Evolutionary conservation across 2,329 filamentous ascomycete species (phyloP).

Genomic region (Pseudocercospora vitis): DNA sequence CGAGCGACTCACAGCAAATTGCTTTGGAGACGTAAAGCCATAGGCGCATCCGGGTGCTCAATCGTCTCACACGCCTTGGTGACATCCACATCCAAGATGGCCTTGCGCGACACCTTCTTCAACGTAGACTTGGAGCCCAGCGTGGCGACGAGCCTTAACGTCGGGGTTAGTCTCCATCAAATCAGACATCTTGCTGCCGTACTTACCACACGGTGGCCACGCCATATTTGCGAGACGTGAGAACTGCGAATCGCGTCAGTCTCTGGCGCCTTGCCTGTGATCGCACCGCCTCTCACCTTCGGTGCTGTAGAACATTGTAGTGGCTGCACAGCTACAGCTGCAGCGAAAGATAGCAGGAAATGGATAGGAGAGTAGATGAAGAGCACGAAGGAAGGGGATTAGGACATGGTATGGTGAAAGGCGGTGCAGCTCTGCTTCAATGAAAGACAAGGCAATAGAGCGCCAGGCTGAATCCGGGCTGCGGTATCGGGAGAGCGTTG

Average conservation of each 20-base stretch:
- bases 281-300: conserved; percentile 64
- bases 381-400: not conserved
- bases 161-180: conserved; percentile 28
- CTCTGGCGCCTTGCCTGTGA: conserved; percentile 4
- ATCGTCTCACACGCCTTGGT: conserved; percentile 87
- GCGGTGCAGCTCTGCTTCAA: not conserved
- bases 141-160: conserved; percentile 80
- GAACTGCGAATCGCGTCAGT: conserved; percentile 53
- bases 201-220: conserved; percentile 90
- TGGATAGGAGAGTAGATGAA: not conserved
- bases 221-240: conserved; percentile 84
- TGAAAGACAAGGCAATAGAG: too few species aligned
- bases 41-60: conserved; percentile 73
- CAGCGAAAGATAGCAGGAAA: not conserved
- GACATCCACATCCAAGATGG: conserved; percentile 85
- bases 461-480: not conserved
- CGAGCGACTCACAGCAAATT: conserved; percentile 69
- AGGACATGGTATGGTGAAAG: not conserved
- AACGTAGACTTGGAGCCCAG: conserved; percentile 70
- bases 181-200: not conserved
- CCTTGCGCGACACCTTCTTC: conserved; percentile 76
- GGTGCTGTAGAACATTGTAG: conserved; percentile 88
- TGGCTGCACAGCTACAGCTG: not conserved
- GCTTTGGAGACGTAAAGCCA: conserved; percentile 86
- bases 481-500: not conserved